Evolutionary conservation across 2,329 filamentous ascomycete genomes (phyloP).

Genomic region (Nemania bipapillata): DNA sequence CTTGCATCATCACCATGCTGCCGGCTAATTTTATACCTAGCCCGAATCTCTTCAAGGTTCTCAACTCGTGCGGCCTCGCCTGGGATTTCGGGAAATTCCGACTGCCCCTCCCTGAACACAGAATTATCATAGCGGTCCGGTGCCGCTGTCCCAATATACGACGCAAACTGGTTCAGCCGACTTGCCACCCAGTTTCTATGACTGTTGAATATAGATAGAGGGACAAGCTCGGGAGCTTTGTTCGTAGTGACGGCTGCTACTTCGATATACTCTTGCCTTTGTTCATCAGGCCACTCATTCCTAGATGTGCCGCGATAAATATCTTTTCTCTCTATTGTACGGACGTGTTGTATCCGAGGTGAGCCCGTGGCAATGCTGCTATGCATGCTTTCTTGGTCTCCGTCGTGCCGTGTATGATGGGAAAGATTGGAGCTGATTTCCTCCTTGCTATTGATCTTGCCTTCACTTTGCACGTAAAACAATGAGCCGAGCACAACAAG

Average conservation of each 20-base stretch:
- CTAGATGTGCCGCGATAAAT: background rate
- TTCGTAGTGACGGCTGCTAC: conserved; percentile 13
- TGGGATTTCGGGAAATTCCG: conserved; percentile 67
- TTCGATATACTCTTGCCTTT: conserved; percentile 19
- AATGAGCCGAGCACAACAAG: conserved; percentile 69
- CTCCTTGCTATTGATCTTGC: conserved; percentile 44
- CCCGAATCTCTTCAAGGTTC: conserved; percentile 53
- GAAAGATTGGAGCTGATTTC: conserved; percentile 28
- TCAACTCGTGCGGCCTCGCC: conserved; percentile 62
- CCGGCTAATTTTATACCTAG: conserved; percentile 54
- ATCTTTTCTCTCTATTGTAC: background rate
- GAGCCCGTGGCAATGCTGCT: conserved; percentile 1
- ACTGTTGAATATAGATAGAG: conserved; percentile 42
- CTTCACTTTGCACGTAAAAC: conserved; percentile 61
- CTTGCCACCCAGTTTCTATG: conserved; percentile 58
- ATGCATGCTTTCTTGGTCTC: conserved; percentile 26
- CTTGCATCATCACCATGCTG: conserved; percentile 48
- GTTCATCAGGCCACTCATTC: background rate
- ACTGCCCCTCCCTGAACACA: conserved; percentile 59
- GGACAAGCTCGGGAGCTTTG: conserved; percentile 9
- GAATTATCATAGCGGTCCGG: conserved; percentile 61
- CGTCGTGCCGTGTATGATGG: conserved; percentile 5
- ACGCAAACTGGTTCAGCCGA: conserved; percentile 56
- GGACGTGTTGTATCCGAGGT: background rate
- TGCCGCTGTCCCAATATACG: conserved; percentile 60